These are phyloP conservation scores for Phytophthora megakarya DNA, from an alignment of 352 stramenopile genomes.

Conservation along the genomic window DNA sequence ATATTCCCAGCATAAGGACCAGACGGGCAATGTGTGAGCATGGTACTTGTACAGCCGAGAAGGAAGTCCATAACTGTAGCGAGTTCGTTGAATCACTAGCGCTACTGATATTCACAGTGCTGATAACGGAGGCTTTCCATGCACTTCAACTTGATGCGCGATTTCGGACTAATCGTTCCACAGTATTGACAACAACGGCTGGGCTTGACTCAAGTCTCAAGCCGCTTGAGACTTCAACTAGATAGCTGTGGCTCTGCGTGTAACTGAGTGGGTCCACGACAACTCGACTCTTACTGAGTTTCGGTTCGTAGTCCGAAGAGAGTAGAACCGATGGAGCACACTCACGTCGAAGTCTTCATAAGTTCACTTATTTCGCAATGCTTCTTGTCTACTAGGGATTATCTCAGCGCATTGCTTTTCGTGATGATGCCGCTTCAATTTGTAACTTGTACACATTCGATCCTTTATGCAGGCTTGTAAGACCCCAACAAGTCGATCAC, in stretches of 20 bases:
- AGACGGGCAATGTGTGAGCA: conserved; percentile 16
- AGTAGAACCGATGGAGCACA: no score
- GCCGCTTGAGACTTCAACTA: background rate
- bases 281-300: no score
- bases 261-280: no score
- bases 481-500: conserved; percentile 28
- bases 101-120: no score
- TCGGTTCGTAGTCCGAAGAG: no score
- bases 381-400: no score
- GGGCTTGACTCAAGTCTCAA: background rate
- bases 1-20: conserved; percentile 24
- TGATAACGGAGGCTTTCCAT: conserved; percentile 1
- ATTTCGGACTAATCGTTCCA: conserved; percentile 9
- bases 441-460: background rate
- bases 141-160: conserved; percentile 7
- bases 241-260: no score
- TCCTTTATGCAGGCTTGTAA: background rate
- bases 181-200: background rate
- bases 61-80: background rate
- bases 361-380: no score
- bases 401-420: no score
- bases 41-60: background rate
- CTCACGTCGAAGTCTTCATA: no score
- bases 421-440: background rate
- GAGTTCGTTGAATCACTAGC: no score